phyloP scores from a whole-genome alignment of 2,329 filamentous ascomycete genomes.

The Mycosphaerella arachidis region DNA sequence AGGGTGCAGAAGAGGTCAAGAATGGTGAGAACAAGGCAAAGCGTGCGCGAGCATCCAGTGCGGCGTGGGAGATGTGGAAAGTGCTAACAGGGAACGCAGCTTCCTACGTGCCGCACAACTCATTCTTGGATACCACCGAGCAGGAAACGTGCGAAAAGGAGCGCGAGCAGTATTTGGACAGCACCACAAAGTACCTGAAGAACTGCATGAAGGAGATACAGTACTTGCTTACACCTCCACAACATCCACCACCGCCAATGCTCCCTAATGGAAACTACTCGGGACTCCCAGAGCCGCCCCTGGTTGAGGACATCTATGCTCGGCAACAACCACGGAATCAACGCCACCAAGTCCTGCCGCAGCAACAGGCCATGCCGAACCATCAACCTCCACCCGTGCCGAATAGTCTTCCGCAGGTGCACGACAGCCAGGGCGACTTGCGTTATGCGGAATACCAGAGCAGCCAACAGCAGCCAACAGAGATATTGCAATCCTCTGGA shows the following conservation, averaged over 20 bases:
- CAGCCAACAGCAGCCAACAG: constrained; percentile 33
- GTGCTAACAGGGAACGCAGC: constrained; percentile 35
- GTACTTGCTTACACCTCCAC: constrained; percentile 62
- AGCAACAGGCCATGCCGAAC: constrained; percentile 49
- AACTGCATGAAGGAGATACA: constrained; percentile 66
- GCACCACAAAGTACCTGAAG: constrained; percentile 58
- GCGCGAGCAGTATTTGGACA: constrained; percentile 57
- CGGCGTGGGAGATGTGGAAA: not conserved
- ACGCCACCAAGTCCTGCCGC: constrained; percentile 32
- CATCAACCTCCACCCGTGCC: constrained; percentile 52
- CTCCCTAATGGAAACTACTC: constrained; percentile 33
- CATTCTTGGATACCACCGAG: constrained; percentile 48
- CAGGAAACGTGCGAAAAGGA: constrained; percentile 47
- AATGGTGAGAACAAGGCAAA: constrained; percentile 19
- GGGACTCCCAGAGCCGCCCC: constrained; percentile 47
- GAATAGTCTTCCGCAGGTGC: constrained; percentile 26
- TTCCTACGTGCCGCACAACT: constrained; percentile 44
- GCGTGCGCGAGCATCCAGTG: constrained; percentile 16
- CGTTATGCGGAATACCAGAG: constrained; percentile 38
- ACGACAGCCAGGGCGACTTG: constrained; percentile 15
- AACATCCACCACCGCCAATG: constrained; percentile 53
- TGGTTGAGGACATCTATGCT: constrained; percentile 57
- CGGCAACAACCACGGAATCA: constrained; percentile 51
- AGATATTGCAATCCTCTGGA: constrained; percentile 22
- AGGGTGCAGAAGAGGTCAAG: constrained; percentile 19